Base-by-base conservation (phyloP, 257 asterid genomes). In the Nicotiana obtusifolia region DNA sequence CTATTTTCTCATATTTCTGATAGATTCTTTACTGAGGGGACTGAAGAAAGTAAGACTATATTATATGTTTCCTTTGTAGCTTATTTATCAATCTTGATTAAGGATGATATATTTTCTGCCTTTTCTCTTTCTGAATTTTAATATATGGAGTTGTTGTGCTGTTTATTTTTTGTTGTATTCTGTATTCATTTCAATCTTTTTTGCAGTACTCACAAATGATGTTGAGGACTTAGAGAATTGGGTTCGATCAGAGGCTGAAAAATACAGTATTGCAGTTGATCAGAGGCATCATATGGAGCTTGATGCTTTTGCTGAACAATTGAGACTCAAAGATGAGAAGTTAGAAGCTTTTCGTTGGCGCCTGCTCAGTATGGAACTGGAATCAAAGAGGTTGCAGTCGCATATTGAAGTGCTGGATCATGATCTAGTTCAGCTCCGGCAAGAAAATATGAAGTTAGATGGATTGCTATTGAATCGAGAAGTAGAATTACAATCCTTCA, bases 231-330 rank as follows among this genome's bases (percentile, higher is more conserved):
- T 89, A 82, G 93, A 88, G 83, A 88, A 85, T 56, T 88, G 94
- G 95, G 89, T 85, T 66, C 82, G 86, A 84, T 83, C 89, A 16
- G 93, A 87, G 85, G 85, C 90, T 24, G 93, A 85, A 60, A 83
- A 87, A 14, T 88, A 88, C 83, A 87, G 86, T 82, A 47, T 83
- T 82, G 87, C 87, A 56, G 78, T 85, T 76, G 92, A 92, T 71
- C 92, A 87, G 81, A 88, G 91, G 86, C 94, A 91, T 81, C 86
- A 82, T 60, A 88, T 89, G 8, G 98, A 92, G 82, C 77, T 92
- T 52, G 96, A 95, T 35, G 97, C 98, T 81, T 95, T 95, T 82
- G 90, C 91, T 5, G 99, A 95, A 89, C 98, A 95, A 64, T 82
- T 95, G 69, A 90, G 97, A 75, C 78, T 87, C 78, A 93, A 90